Conservation (phyloP, 257 asterid genomes). For the Solanum sitiens region DNA sequence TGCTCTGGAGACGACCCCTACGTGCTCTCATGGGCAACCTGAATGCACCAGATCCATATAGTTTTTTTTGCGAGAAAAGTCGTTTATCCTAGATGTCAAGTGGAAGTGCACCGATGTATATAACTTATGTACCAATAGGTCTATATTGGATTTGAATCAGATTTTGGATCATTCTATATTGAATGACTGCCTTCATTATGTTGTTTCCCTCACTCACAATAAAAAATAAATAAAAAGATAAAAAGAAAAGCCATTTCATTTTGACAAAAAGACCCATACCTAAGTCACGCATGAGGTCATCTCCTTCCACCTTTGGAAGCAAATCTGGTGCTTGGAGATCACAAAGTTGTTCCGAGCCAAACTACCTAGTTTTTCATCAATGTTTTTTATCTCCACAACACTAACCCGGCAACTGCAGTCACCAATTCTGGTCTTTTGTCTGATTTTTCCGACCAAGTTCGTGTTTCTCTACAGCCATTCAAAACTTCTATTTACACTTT, state of each 20-base stretch:
- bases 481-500: background rate
- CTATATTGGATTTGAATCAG: background rate
- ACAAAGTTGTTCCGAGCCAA: background rate
- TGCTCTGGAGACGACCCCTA: background rate
- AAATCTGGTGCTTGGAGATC: background rate
- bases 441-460: background rate
- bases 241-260: background rate
- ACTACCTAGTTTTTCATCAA: background rate
- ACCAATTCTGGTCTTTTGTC: background rate
- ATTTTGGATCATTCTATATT: background rate
- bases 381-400: background rate
- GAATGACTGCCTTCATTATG: background rate
- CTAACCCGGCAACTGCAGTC: background rate
- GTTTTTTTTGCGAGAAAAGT: background rate
- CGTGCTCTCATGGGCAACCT: background rate
- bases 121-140: background rate
- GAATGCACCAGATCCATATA: background rate
- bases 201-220: background rate
- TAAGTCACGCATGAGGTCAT: background rate
- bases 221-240: background rate
- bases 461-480: background rate
- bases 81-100: background rate
- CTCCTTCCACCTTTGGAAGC: background rate
- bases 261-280: background rate
- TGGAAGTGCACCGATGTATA: background rate